Evolutionary conservation across 441 rosid genomes (phyloP).

Genomic region (Erodium trifolium): DNA sequence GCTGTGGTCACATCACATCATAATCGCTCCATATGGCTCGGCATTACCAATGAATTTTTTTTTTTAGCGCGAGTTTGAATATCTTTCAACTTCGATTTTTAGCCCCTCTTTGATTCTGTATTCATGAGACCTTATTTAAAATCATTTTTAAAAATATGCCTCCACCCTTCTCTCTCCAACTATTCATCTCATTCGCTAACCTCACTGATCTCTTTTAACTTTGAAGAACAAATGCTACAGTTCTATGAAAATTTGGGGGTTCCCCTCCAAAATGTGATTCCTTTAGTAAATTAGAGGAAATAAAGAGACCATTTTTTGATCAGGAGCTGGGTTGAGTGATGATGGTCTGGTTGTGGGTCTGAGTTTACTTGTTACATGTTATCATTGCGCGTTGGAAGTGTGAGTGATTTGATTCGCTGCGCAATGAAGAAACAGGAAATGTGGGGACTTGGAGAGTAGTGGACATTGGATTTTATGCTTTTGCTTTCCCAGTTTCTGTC

Average conservation of each 20-base stretch:
- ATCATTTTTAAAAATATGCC: neutral
- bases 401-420: conserved; percentile 18
- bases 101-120: neutral
- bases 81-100: neutral
- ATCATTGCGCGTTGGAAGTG: conserved; percentile 13
- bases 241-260: neutral
- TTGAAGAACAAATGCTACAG: neutral
- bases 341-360: neutral
- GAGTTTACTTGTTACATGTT: neutral
- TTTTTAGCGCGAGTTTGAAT: too few species aligned
- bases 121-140: neutral
- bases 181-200: neutral
- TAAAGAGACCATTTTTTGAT: neutral
- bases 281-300: neutral
- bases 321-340: conserved; percentile 1
- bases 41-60: too few species aligned
- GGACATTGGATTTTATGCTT: conserved; percentile 10
- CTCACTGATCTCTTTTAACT: neutral
- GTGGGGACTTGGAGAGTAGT: conserved; percentile 32
- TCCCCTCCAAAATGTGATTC: neutral
- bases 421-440: conserved; percentile 18
- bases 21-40: neutral
- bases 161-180: neutral
- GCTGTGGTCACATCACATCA: conserved; percentile 43
- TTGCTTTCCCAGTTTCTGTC: neutral